A percentile compares a stretch with the other conserved stretches of the same genome.
phyloP scores from a whole-genome alignment of 2,329 filamentous ascomycete genomes.

The Fusarium udum region DNA sequence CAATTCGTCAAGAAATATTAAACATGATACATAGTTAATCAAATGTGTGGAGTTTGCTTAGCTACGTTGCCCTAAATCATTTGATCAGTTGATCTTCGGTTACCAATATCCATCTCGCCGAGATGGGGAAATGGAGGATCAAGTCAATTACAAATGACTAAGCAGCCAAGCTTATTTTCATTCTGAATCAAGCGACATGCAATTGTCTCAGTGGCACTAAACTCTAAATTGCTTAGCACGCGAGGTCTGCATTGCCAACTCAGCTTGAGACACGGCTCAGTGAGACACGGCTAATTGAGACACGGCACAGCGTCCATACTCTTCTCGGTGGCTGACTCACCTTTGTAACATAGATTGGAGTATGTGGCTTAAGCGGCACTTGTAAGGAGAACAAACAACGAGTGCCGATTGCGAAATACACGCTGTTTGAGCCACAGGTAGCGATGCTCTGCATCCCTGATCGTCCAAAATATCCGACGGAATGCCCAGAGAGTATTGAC shows the following conservation, averaged over 20 bases:
- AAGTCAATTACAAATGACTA: not conserved
- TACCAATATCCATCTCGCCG: not conserved
- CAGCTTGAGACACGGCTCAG: not conserved
- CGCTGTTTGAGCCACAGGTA: not conserved
- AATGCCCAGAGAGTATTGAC: not conserved
- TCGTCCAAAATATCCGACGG: not conserved
- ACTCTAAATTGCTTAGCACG: fast-evolving
- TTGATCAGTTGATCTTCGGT: no score
- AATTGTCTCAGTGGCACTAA: fast-evolving
- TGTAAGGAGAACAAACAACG: not conserved
- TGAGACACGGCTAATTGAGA: not conserved
- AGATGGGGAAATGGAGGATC: not conserved
- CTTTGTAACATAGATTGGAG: fast-evolving
- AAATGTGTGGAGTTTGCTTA: not conserved
- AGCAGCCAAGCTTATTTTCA: not conserved
- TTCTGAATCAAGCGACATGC: not conserved
- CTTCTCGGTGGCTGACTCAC: not conserved
- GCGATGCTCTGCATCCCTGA: fast-evolving
- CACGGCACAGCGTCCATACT: not conserved
- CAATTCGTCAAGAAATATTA: fast-evolving
- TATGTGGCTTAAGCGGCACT: not conserved
- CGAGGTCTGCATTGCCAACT: not conserved
- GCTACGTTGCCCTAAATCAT: not conserved
- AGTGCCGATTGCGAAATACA: not conserved
- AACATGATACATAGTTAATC: not conserved